A percentile compares a stretch with the other conserved stretches of the same genome.
These are phyloP conservation scores for Penicillium coffeae DNA, from an alignment of 495 filamentous ascomycete species.

Conservation along the genomic window DNA sequence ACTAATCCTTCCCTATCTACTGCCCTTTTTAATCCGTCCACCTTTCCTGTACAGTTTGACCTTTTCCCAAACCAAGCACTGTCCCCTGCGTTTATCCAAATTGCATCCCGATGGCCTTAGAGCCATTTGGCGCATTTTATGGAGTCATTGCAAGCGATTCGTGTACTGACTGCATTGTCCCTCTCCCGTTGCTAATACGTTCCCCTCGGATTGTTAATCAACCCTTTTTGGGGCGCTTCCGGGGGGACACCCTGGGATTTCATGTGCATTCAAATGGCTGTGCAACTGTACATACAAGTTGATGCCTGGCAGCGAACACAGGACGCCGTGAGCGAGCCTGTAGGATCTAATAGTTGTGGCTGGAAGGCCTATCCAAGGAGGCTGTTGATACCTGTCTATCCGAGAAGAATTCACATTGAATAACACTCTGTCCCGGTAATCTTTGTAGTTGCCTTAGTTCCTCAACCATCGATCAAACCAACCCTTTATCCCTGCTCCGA, in stretches of 20 bases:
- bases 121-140: constrained; percentile 3
- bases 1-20: constrained; percentile 24
- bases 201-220: constrained; percentile 3
- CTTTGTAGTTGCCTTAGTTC: too few relatives aligned
- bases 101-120: constrained; percentile 25
- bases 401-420: constrained; percentile 20
- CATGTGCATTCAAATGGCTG: constrained; percentile 18
- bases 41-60: constrained; percentile 32
- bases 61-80: constrained; percentile 10
- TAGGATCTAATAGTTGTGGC: constrained; percentile 24
- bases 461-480: too few relatives aligned
- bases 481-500: neutral
- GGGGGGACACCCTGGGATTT: constrained; percentile 1
- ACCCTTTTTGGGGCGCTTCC: constrained; percentile 5
- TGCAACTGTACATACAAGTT: constrained; percentile 41
- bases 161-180: constrained; percentile 14
- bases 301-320: constrained; percentile 15
- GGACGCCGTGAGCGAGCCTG: constrained; percentile 6
- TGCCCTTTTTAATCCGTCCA: constrained; percentile 34
- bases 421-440: neutral
- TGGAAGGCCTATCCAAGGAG: constrained; percentile 19
- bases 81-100: constrained; percentile 23
- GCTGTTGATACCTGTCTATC: constrained; percentile 33
- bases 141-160: constrained; percentile 5
- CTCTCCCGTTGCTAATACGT: constrained; percentile 20